phyloP scores from a whole-genome alignment of 2,329 filamentous ascomycete genomes.

The Paecilomyces dactylethromorphus region DNA sequence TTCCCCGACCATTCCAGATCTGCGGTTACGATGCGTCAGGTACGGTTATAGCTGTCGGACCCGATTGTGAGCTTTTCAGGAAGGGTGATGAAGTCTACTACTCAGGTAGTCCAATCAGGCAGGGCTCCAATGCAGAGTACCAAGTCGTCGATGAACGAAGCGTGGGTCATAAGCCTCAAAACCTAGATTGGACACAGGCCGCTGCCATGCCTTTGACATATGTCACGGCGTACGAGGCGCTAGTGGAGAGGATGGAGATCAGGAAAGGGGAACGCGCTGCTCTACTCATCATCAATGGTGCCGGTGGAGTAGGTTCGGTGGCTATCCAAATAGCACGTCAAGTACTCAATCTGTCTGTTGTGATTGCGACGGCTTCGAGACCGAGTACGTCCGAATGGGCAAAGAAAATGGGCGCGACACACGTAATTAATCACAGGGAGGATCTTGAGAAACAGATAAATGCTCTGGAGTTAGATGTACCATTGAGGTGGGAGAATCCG shows the following conservation, averaged over 20 bases:
- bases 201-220: conserved; percentile 41
- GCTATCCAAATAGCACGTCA: conserved; percentile 39
- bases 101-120: conserved; percentile 30
- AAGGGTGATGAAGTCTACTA: conserved; percentile 41
- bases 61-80: conserved; percentile 28
- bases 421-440: conserved; percentile 37
- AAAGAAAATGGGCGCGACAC: conserved; percentile 37
- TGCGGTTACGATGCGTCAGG: conserved; percentile 41
- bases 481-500: not conserved
- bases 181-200: conserved; percentile 32
- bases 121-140: conserved; percentile 38
- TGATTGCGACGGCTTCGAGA: conserved; percentile 38
- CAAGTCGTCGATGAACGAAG: conserved; percentile 36
- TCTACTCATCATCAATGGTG: conserved; percentile 42
- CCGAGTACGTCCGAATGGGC: conserved; percentile 34
- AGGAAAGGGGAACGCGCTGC: conserved; percentile 28
- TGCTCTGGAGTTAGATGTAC: not conserved
- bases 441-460: conserved; percentile 13
- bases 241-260: conserved; percentile 39
- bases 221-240: conserved; percentile 38
- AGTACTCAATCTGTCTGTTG: conserved; percentile 34
- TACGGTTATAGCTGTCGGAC: conserved; percentile 27
- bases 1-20: conserved; percentile 26
- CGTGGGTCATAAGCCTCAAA: conserved; percentile 34
- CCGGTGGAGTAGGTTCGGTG: conserved; percentile 39